Percentiles rank a stretch among this genome's conserved stretches.
Evolutionary conservation across 148 eudicot genomes (phyloP).

Genomic region (Chenopodium formosanum): DNA sequence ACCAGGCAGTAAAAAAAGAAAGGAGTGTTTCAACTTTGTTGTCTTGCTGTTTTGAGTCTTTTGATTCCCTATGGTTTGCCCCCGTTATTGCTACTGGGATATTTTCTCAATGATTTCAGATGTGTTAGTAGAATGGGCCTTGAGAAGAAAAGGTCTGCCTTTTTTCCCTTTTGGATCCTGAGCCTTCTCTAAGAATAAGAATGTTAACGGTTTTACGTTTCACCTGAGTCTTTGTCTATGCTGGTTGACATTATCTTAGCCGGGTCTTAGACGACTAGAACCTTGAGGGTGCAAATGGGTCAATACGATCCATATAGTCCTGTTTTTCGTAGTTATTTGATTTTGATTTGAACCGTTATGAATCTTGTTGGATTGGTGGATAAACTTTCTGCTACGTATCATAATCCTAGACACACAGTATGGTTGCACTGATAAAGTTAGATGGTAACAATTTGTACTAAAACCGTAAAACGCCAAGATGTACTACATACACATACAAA

Average conservation of each 20-base stretch:
- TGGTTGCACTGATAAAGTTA: not conserved
- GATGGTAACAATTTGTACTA: conserved; percentile 22
- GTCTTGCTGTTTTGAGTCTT: conserved; percentile 17
- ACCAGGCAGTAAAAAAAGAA: not conserved
- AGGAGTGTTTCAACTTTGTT: conserved; percentile 4
- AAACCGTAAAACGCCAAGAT: conserved; percentile 1
- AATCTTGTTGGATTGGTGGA: not conserved
- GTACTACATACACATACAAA: conserved; percentile 30
- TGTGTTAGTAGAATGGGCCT: not conserved
- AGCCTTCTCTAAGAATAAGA: conserved; percentile 4
- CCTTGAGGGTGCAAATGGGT: too few species aligned
- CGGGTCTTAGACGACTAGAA: too few species aligned
- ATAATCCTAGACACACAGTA: not conserved
- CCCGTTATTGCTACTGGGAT: not conserved
- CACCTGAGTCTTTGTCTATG: not conserved
- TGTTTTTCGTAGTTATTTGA: too few species aligned
- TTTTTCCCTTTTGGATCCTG: conserved; percentile 16
- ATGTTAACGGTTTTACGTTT: not conserved
- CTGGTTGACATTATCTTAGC: not conserved
- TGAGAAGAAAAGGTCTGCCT: too few species aligned
- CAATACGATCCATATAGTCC: too few species aligned
- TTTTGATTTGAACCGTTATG: too few species aligned
- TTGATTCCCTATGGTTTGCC: conserved; percentile 19
- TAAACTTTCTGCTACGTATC: not conserved
- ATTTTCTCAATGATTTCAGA: conserved; percentile 1